Conservation (phyloP, 2,329 filamentous ascomycete genomes). For the Penicillium crustosum region DNA sequence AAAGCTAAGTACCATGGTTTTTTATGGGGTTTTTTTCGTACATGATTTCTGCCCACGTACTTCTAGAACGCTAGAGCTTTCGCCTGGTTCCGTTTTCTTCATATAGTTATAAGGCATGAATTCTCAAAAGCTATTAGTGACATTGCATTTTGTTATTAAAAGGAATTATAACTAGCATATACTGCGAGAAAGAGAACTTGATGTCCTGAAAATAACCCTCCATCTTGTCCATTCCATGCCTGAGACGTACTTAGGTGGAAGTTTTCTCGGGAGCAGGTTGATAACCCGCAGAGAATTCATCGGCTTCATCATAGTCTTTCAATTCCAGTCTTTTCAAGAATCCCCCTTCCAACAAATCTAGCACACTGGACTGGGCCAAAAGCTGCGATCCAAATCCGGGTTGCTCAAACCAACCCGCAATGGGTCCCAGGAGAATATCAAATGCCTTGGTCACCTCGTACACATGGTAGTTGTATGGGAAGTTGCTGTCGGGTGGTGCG, state of each 20-base stretch:
- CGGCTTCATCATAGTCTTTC: constrained; percentile 24
- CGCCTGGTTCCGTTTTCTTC: background rate
- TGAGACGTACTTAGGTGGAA: background rate
- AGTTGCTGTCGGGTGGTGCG: constrained; percentile 37
- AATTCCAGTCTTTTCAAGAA: constrained; percentile 30
- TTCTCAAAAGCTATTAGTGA: no score
- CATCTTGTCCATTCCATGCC: background rate
- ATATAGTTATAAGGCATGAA: background rate
- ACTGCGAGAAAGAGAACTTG: background rate
- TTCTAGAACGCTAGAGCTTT: background rate
- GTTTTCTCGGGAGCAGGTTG: constrained; percentile 15
- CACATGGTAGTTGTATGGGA: constrained; percentile 52
- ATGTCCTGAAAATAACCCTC: background rate
- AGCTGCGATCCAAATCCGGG: constrained; percentile 49
- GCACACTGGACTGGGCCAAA: constrained; percentile 29
- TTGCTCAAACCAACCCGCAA: constrained; percentile 54
- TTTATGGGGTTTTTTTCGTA: background rate
- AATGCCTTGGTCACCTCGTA: constrained; percentile 48
- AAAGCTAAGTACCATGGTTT: background rate
- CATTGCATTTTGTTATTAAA: background rate
- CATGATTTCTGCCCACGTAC: background rate
- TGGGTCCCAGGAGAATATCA: constrained; percentile 46
- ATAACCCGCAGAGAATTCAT: constrained; percentile 24
- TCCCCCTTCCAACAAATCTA: constrained; percentile 34
- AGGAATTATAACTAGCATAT: background rate